These are phyloP conservation scores for Symbiotaphrina buchneri DNA, from an alignment of 495 filamentous ascomycete genomes.

Conservation along the genomic window DNA sequence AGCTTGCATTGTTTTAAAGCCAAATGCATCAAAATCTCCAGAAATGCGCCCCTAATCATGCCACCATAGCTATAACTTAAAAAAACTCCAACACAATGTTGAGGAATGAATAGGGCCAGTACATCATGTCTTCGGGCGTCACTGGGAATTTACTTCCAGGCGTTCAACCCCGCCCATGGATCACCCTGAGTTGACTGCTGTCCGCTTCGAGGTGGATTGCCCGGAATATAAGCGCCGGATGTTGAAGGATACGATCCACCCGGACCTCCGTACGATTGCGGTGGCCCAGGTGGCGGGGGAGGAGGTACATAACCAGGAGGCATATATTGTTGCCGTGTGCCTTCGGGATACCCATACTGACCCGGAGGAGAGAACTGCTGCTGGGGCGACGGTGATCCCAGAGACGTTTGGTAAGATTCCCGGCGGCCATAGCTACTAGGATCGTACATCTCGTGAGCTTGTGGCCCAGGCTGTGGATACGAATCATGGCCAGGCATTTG, in stretches of 20 bases:
- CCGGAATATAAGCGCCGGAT: conserved; percentile 34
- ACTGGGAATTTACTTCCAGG: conserved; percentile 42
- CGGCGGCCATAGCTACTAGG: conserved; percentile 14
- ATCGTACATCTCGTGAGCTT: conserved; percentile 8
- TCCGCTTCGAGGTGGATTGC: conserved; percentile 17
- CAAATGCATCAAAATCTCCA: too few species aligned
- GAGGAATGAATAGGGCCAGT: not conserved
- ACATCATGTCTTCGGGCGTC: not conserved
- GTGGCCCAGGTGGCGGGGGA: conserved; percentile 56
- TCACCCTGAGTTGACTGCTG: conserved; percentile 29
- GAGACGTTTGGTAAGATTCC: conserved; percentile 3
- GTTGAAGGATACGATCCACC: conserved; percentile 27
- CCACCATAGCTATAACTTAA: too few species aligned
- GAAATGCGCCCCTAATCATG: too few species aligned
- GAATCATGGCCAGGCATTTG: too few species aligned
- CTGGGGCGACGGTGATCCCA: conserved; percentile 1
- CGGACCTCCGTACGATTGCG: conserved; percentile 26
- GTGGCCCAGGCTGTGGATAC: too few species aligned
- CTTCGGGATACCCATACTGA: conserved; percentile 6
- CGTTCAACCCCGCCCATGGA: conserved; percentile 73
- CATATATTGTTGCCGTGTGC: conserved; percentile 19
- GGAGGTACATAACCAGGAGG: conserved; percentile 78
- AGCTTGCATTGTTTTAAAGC: too few species aligned
- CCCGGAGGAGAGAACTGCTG: conserved; percentile 11
- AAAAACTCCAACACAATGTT: not conserved